A percentile compares a stretch with the other conserved stretches of the same genome.
Evolutionary conservation across 352 stramenopile species (phyloP).

Genomic region (Globisporangium paroecandrum): DNA sequence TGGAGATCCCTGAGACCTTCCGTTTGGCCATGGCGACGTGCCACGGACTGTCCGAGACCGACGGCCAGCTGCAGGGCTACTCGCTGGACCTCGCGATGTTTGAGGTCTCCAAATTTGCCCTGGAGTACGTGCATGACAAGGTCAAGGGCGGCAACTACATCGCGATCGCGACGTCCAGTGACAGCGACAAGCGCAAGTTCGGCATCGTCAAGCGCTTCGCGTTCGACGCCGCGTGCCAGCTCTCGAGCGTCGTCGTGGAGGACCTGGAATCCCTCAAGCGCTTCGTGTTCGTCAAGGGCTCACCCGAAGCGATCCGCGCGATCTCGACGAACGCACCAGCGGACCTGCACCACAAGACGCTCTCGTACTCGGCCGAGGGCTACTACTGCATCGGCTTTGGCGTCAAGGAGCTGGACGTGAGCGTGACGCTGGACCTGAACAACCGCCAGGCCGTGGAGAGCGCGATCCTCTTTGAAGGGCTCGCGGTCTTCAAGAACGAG

Average conservation of each 20-base stretch:
- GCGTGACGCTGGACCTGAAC: slow-evolving; percentile 13
- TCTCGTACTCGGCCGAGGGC: slow-evolving; percentile 39
- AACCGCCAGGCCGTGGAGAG: slow-evolving; percentile 47
- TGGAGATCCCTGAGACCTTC: slow-evolving; percentile 23
- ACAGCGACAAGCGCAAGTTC: slow-evolving; percentile 20
- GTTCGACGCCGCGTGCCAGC: slow-evolving; percentile 47
- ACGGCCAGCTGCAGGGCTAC: slow-evolving; percentile 38
- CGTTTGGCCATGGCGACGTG: slow-evolving; percentile 43
- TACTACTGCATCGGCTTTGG: slow-evolving; percentile 62
- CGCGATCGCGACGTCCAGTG: slow-evolving; percentile 18
- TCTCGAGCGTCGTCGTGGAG: slow-evolving; percentile 45
- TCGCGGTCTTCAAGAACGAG: slow-evolving; percentile 83
- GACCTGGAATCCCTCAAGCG: slow-evolving; percentile 30
- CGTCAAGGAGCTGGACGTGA: slow-evolving; percentile 27
- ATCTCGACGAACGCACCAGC: slow-evolving; percentile 7
- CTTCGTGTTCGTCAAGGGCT: slow-evolving; percentile 52
- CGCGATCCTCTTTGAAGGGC: slow-evolving; percentile 55
- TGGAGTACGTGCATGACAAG: slow-evolving; percentile 30
- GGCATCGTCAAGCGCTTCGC: slow-evolving; percentile 46
- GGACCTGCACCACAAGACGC: slow-evolving; percentile 29
- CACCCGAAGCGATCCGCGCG: slow-evolving; percentile 22
- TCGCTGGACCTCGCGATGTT: slow-evolving; percentile 58
- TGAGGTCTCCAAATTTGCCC: slow-evolving; percentile 25
- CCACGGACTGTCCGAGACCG: slow-evolving; percentile 35
- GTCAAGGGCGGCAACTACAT: slow-evolving; percentile 19